phyloP scores from a whole-genome alignment of 2,329 filamentous ascomycete species.

The Ophiostoma populinum region DNA sequence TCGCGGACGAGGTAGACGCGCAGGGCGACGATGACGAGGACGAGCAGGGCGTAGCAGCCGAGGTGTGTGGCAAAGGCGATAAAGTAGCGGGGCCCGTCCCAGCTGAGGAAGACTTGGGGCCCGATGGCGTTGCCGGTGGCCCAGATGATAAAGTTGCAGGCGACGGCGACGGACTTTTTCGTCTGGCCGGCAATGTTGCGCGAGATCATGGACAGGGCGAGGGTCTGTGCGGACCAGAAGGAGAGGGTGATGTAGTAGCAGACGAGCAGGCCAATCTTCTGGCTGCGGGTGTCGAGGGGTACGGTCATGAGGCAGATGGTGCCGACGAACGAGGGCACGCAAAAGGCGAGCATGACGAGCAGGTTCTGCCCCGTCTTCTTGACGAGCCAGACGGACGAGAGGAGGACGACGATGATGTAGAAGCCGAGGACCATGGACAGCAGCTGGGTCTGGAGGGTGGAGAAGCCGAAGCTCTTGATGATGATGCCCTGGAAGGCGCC shows the following conservation, averaged over 20 bases:
- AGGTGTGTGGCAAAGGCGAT: constrained; percentile 54
- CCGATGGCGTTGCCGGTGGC: constrained; percentile 25
- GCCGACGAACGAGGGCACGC: constrained; percentile 52
- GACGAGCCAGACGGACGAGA: constrained; percentile 46
- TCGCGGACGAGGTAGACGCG: constrained; percentile 35
- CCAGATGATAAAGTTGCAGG: constrained; percentile 56
- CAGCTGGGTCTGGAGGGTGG: constrained; percentile 49
- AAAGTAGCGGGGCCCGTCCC: constrained; percentile 47
- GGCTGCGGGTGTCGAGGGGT: constrained; percentile 35
- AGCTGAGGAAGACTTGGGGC: constrained; percentile 44
- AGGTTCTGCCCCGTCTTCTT: constrained; percentile 54
- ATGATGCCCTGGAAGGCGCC: constrained; percentile 61
- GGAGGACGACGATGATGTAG: constrained; percentile 54
- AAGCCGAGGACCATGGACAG: constrained; percentile 59
- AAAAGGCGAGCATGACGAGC: constrained; percentile 45
- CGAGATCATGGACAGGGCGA: constrained; percentile 48
- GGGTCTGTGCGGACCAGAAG: constrained; percentile 58
- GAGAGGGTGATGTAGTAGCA: constrained; percentile 59
- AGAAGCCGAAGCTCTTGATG: constrained; percentile 52
- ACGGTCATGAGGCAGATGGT: constrained; percentile 58
- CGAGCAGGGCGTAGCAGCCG: constrained; percentile 47
- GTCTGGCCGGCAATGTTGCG: constrained; percentile 58
- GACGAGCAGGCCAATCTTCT: constrained; percentile 50
- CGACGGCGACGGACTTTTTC: constrained; percentile 52
- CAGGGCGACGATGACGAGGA: constrained; percentile 37